Conservation (phyloP, 2,329 filamentous ascomycete genomes). For the Chaetothyriales sp. region DNA sequence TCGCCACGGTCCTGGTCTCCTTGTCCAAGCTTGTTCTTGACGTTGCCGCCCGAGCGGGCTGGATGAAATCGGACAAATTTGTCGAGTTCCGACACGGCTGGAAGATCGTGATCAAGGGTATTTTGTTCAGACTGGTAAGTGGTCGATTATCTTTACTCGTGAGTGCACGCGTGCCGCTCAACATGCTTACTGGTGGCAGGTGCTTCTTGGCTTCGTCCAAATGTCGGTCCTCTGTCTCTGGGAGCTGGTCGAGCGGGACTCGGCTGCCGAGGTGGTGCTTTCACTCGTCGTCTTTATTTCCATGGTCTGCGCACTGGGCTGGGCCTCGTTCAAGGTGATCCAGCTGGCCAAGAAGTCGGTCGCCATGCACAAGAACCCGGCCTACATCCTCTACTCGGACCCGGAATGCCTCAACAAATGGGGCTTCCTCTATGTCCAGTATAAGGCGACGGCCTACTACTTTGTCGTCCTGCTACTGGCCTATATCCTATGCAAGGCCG, state of each 20-base stretch:
- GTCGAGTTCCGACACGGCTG: slow-evolving; percentile 88
- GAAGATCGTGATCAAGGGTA: slow-evolving; percentile 84
- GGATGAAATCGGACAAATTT: slow-evolving; percentile 76
- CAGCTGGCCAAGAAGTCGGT: slow-evolving; percentile 78
- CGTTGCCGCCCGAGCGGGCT: slow-evolving; percentile 55
- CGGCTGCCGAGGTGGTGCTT: slow-evolving; percentile 69
- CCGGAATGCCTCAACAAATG: slow-evolving; percentile 91
- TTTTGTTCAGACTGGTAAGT: slow-evolving; percentile 65
- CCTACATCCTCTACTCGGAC: slow-evolving; percentile 93
- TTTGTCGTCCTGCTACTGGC: slow-evolving; percentile 69
- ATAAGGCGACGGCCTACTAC: slow-evolving; percentile 90
- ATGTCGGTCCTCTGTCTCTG: slow-evolving; percentile 83
- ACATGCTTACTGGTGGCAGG: slow-evolving; percentile 23
- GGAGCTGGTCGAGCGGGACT: slow-evolving; percentile 81
- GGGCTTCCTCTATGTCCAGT: slow-evolving; percentile 96
- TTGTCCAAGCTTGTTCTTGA: slow-evolving; percentile 74
- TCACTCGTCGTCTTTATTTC: slow-evolving; percentile 81
- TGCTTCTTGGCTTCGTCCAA: slow-evolving; percentile 82
- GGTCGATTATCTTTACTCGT: neutral
- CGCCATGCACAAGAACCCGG: slow-evolving; percentile 85
- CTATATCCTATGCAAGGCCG: slow-evolving; percentile 74
- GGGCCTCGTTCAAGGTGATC: slow-evolving; percentile 83
- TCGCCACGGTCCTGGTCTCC: slow-evolving; percentile 59
- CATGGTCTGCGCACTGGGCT: slow-evolving; percentile 62
- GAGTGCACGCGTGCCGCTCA: neutral